Percentiles rank a stretch among this genome's conserved stretches.
phyloP scores from a whole-genome alignment of 257 asterid species.

The Nicotiana attenuata region DNA sequence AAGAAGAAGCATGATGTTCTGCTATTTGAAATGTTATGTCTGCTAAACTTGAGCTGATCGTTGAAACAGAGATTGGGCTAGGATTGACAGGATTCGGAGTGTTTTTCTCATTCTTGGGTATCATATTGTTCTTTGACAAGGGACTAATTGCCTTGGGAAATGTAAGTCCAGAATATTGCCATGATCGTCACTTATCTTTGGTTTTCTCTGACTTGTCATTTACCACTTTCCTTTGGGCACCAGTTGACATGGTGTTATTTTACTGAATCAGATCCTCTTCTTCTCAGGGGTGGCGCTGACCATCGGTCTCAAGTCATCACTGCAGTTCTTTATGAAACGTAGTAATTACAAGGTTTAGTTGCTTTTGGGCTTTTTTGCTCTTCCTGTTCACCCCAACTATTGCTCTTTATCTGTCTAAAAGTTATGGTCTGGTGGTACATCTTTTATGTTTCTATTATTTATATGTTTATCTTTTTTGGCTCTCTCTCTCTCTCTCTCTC shows the following conservation, averaged over 20 bases:
- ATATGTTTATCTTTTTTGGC: not conserved
- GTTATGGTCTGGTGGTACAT: not conserved
- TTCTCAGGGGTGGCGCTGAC: constrained; percentile 86
- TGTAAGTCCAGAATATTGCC: constrained; percentile 43
- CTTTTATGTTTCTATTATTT: not conserved
- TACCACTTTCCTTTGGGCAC: not conserved
- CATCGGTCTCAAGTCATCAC: constrained; percentile 79
- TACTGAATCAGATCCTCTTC: constrained; percentile 77
- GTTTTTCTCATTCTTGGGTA: constrained; percentile 79
- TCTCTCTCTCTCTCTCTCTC: too few relatives aligned
- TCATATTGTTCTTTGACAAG: constrained; percentile 83
- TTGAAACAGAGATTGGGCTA: constrained; percentile 81
- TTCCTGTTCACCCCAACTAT: not conserved
- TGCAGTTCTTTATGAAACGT: constrained; percentile 89
- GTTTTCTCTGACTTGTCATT: constrained; percentile 7
- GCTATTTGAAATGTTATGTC: constrained; percentile 9
- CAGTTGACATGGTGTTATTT: constrained; percentile 10
- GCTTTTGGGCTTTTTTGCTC: not conserved
- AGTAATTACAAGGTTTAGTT: constrained; percentile 68
- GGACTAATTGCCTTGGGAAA: constrained; percentile 96
- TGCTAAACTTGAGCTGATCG: constrained; percentile 17
- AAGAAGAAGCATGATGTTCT: not conserved
- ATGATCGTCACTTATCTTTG: constrained; percentile 2
- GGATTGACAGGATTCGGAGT: constrained; percentile 96
- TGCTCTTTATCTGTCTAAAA: not conserved